A percentile compares a stretch with the other conserved stretches of the same genome.
Conservation (phyloP, 495 filamentous ascomycete species). For the Podospora conica region DNA sequence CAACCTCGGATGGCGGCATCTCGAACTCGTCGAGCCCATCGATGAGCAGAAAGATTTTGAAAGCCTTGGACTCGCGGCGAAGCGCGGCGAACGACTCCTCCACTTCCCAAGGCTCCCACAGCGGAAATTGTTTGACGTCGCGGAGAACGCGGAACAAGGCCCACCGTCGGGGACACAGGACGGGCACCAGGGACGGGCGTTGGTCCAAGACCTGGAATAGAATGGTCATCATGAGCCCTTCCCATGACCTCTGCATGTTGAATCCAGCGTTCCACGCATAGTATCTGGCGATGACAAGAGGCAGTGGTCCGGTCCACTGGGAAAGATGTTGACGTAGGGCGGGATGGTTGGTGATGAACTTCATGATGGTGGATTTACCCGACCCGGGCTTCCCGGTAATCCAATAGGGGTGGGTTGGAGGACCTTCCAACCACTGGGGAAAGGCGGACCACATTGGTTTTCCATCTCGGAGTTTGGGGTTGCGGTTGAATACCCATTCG, state of each 20-base stretch:
- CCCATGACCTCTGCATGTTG: constrained; percentile 7
- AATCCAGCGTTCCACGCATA: constrained; percentile 12
- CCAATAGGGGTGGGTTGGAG: constrained; percentile 3
- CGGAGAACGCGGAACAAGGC: too few species aligned
- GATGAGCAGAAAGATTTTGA: constrained; percentile 9
- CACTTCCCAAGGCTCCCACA: neutral
- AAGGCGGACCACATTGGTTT: too few species aligned
- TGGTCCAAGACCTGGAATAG: constrained; percentile 1
- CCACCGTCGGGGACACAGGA: constrained; percentile 9
- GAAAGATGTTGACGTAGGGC: neutral
- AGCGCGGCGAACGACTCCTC: neutral
- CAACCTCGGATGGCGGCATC: neutral
- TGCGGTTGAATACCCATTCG: too few species aligned
- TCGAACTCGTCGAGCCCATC: constrained; percentile 15
- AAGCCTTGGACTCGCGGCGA: neutral
- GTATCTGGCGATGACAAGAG: constrained; percentile 3
- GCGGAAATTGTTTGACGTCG: neutral
- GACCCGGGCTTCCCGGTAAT: constrained; percentile 7
- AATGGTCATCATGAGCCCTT: constrained; percentile 5
- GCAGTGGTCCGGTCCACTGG: neutral
- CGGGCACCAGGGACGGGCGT: neutral
- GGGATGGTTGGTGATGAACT: neutral
- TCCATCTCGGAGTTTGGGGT: neutral
- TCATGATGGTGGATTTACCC: constrained; percentile 10
- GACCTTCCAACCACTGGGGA: too few species aligned